phyloP scores from a whole-genome alignment of 495 filamentous ascomycete genomes.

The Aspergillus affinis region DNA sequence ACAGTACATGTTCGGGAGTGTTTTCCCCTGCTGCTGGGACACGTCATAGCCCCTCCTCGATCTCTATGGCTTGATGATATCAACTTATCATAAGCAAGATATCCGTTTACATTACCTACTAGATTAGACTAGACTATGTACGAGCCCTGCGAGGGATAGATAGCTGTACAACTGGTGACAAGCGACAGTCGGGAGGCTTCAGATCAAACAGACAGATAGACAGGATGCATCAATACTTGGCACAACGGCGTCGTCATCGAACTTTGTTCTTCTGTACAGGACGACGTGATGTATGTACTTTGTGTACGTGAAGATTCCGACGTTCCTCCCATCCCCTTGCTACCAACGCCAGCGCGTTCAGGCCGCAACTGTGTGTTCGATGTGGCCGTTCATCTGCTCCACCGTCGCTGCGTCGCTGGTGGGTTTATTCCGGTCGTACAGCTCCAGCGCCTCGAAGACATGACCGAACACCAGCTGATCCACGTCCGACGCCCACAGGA shows the following conservation, averaged over 20 bases:
- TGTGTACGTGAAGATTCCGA: neutral
- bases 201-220: neutral
- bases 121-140: neutral
- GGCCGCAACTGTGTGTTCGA: neutral
- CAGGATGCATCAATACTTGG: neutral
- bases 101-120: neutral
- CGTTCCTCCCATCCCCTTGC: neutral
- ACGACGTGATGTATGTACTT: neutral
- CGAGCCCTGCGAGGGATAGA: neutral
- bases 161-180: neutral
- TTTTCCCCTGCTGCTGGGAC: too few relatives aligned
- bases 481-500: conserved; percentile 90
- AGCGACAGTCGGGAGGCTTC: neutral
- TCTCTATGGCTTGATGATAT: too few relatives aligned
- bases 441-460: conserved; percentile 82
- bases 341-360: neutral
- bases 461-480: conserved; percentile 82
- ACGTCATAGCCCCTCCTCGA: too few relatives aligned
- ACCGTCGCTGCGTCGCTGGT: neutral
- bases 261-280: neutral
- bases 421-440: conserved; percentile 38
- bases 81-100: neutral
- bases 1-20: neutral
- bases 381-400: conserved; percentile 12
- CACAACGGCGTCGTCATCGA: neutral